phyloP scores from a whole-genome alignment of 208 protist species.

The Lotmaria passim region DNA sequence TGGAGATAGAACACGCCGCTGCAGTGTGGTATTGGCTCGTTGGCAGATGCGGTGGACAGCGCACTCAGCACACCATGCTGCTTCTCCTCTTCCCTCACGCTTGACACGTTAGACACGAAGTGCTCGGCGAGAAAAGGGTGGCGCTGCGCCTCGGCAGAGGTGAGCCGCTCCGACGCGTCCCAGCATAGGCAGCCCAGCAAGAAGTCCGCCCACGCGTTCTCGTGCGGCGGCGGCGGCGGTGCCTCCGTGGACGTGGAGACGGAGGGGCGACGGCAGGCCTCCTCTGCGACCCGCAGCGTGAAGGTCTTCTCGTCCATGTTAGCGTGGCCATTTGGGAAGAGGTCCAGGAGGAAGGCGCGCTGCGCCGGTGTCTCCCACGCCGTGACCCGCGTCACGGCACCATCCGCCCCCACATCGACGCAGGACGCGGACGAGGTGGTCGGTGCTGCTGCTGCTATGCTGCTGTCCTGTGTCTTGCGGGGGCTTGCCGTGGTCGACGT shows the following conservation, averaged over 20 bases:
- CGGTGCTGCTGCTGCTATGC: not conserved
- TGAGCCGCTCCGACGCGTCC: slow-evolving; percentile 63
- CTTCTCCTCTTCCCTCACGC: not conserved
- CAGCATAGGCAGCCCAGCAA: slow-evolving; percentile 65
- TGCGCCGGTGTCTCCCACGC: slow-evolving; percentile 34
- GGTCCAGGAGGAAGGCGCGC: slow-evolving; percentile 17
- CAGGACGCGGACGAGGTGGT: not conserved
- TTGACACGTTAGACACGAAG: slow-evolving; percentile 1
- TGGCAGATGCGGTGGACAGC: not conserved
- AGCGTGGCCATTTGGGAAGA: slow-evolving; percentile 20
- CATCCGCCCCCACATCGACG: not conserved
- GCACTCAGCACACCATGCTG: not conserved
- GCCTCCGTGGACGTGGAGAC: not conserved
- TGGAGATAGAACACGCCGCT: slow-evolving; percentile 49
- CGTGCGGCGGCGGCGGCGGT: not conserved
- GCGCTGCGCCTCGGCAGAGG: slow-evolving; percentile 47
- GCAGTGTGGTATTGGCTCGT: slow-evolving; percentile 12
- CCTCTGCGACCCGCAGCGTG: slow-evolving; percentile 1
- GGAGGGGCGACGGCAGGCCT: not conserved
- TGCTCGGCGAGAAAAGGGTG: slow-evolving; percentile 54
- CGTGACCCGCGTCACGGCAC: slow-evolving; percentile 6
- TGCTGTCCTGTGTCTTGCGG: not conserved
- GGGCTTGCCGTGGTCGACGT: not conserved
- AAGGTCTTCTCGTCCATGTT: slow-evolving; percentile 19
- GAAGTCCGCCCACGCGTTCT: slow-evolving; percentile 46